phyloP scores from a whole-genome alignment of 2,329 filamentous ascomycete genomes.

The Dactylella cylindrospora region DNA sequence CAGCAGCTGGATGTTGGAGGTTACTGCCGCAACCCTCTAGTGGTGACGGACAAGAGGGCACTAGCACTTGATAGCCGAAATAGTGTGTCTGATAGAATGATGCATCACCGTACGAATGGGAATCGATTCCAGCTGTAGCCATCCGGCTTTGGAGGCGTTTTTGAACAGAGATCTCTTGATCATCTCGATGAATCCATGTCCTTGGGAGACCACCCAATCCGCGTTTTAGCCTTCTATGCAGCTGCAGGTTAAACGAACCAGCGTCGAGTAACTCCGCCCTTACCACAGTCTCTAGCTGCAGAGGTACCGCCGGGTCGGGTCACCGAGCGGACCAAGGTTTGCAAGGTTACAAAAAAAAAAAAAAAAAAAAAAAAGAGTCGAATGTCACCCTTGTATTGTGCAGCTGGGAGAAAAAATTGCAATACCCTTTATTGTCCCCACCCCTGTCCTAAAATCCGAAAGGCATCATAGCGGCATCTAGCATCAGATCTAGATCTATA shows the following conservation, averaged over 20 bases:
- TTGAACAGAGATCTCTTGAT: constrained; percentile 41
- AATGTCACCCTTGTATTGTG: no score
- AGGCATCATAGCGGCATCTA: constrained; percentile 37
- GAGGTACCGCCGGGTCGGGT: no score
- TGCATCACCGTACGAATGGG: constrained; percentile 40
- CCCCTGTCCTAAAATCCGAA: constrained; percentile 36
- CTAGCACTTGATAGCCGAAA: constrained; percentile 43
- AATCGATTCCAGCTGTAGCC: constrained; percentile 32
- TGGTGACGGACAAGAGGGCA: constrained; percentile 35
- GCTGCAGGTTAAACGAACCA: constrained; percentile 28
- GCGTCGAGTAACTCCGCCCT: constrained; percentile 4
- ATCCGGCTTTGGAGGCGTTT: constrained; percentile 26
- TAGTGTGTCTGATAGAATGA: constrained; percentile 42
- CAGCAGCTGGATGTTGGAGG: constrained; percentile 26
- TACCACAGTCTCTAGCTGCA: no score
- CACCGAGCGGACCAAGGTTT: no score
- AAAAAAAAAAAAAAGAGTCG: no score
- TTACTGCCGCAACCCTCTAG: constrained; percentile 39
- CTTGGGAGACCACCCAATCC: constrained; percentile 31
- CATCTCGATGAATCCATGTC: constrained; percentile 27
- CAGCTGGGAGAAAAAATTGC: no score
- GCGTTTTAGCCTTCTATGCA: constrained; percentile 25
- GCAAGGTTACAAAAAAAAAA: no score
- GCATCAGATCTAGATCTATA: constrained; percentile 44
- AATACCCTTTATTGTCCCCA: constrained; percentile 27